phyloP scores from a whole-genome alignment of 208 protist genomes.

The Kentomonas sorsogonicus region DNA sequence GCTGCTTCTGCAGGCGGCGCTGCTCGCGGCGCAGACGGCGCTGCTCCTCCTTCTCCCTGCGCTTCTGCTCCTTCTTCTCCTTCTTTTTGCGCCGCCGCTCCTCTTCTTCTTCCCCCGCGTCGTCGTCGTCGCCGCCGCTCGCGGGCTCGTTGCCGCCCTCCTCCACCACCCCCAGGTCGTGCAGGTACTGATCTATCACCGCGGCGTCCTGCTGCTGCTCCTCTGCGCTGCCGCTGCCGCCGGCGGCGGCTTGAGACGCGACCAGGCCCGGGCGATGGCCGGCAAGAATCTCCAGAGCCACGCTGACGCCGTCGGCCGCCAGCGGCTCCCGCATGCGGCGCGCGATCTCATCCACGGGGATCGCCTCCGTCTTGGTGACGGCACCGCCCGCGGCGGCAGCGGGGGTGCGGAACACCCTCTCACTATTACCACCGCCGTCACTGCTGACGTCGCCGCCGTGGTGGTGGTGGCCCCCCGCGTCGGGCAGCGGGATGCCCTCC shows the following conservation, averaged over 20 bases:
- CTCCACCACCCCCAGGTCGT: slow-evolving; percentile 1
- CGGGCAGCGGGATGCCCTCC: too few relatives aligned
- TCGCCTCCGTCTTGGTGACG: too few relatives aligned
- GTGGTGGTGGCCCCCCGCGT: too few relatives aligned
- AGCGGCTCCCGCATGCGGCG: slow-evolving; percentile 32
- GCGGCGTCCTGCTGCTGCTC: background rate
- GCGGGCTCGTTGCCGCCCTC: slow-evolving; percentile 13
- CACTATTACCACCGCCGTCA: too few relatives aligned
- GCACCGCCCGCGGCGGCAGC: too few relatives aligned
- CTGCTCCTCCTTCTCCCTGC: background rate
- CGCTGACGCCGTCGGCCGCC: slow-evolving; percentile 41
- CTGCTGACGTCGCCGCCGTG: too few relatives aligned
- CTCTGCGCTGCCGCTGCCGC: background rate
- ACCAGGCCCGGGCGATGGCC: too few relatives aligned
- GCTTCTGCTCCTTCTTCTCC: background rate
- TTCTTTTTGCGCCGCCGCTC: slow-evolving; percentile 5
- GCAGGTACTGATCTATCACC: background rate
- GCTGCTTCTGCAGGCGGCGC: background rate
- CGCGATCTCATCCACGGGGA: too few relatives aligned
- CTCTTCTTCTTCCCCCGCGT: slow-evolving; percentile 8
- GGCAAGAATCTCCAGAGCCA: slow-evolving; percentile 48
- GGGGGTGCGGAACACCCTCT: too few relatives aligned
- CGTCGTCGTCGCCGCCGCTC: slow-evolving; percentile 16
- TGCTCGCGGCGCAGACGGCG: background rate
- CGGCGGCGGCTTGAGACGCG: background rate